A percentile compares a stretch with the other conserved stretches of the same genome.
Evolutionary conservation across 148 eudicot species (phyloP).

Genomic region (Dysphania ambrosioides): DNA sequence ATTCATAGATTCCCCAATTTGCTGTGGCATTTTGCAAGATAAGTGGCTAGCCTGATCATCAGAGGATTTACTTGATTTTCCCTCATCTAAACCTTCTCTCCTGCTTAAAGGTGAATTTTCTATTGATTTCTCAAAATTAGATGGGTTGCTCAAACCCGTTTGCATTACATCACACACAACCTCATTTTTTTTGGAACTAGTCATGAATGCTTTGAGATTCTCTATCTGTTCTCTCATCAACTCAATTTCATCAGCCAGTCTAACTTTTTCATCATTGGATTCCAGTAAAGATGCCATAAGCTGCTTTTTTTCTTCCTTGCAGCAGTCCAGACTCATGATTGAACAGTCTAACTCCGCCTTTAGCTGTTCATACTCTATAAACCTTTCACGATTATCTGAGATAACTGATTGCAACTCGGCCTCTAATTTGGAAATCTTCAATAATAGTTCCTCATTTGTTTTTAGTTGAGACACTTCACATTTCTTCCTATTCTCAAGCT

Average conservation of each 20-base stretch:
- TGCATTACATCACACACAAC: slow-evolving; percentile 23
- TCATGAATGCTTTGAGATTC: slow-evolving; percentile 34
- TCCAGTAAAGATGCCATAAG: slow-evolving; percentile 51
- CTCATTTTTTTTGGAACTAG: slow-evolving; percentile 23
- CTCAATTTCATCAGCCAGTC: slow-evolving; percentile 40
- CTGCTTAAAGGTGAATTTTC: slow-evolving; percentile 19
- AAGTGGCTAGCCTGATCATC: slow-evolving; percentile 14
- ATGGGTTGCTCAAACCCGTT: slow-evolving; percentile 15
- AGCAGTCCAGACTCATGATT: slow-evolving; percentile 76
- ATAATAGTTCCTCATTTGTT: slow-evolving; percentile 66
- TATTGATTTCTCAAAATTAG: slow-evolving; percentile 10
- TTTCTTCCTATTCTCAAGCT: slow-evolving; percentile 67
- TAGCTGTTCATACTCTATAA: slow-evolving; percentile 55
- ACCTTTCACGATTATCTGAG: slow-evolving; percentile 69
- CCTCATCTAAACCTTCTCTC: slow-evolving; percentile 15
- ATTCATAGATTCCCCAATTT: slow-evolving; percentile 17
- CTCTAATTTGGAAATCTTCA: slow-evolving; percentile 63
- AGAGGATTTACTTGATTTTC: slow-evolving; percentile 16
- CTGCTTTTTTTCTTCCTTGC: slow-evolving; percentile 90
- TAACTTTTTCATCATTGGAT: slow-evolving; percentile 49
- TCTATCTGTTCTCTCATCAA: slow-evolving; percentile 41
- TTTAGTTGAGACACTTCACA: slow-evolving; percentile 61
- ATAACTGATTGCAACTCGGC: slow-evolving; percentile 46
- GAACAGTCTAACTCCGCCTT: slow-evolving; percentile 89
- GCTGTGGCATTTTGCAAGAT: slow-evolving; percentile 1